Evolutionary conservation across 2,329 filamentous ascomycete genomes (phyloP).

Genomic region (Sporothrix phasma): DNA sequence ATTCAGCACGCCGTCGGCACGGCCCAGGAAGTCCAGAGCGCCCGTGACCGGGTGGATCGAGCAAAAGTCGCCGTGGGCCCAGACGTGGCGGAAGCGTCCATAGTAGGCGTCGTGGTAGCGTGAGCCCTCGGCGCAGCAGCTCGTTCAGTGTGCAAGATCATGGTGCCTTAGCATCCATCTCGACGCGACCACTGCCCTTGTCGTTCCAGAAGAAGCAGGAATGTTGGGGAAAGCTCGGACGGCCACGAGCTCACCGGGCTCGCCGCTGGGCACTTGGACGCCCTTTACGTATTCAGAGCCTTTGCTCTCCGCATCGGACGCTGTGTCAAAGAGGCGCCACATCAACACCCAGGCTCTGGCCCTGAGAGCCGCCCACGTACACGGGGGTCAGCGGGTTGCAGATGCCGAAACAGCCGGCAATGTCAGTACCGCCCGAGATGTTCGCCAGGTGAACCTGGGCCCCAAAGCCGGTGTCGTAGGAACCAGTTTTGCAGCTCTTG

Average conservation of each 20-base stretch:
- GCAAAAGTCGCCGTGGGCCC: constrained; percentile 79
- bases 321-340: constrained; percentile 54
- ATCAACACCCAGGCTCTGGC: constrained; percentile 38
- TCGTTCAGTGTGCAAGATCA: constrained; percentile 11
- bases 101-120: constrained; percentile 55
- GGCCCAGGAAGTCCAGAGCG: constrained; percentile 55
- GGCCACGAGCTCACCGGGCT: constrained; percentile 65
- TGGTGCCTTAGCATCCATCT: constrained; percentile 12
- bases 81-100: constrained; percentile 54
- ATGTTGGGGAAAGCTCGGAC: constrained; percentile 65
- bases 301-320: constrained; percentile 34
- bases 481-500: constrained; percentile 72
- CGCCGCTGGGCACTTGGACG: constrained; percentile 42
- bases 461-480: constrained; percentile 62
- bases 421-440: constrained; percentile 68
- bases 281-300: constrained; percentile 33
- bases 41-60: constrained; percentile 58
- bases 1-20: constrained; percentile 71
- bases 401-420: constrained; percentile 51
- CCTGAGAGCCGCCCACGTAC: constrained; percentile 45
- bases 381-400: constrained; percentile 63
- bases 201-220: constrained; percentile 55
- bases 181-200: constrained; percentile 20
- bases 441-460: constrained; percentile 56
- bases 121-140: constrained; percentile 36